Evolutionary conservation across 805 yeast species (phyloP), one percentile per base, ranked within the genome.

Genomic region (Kockiozyma suomiensis): DNA sequence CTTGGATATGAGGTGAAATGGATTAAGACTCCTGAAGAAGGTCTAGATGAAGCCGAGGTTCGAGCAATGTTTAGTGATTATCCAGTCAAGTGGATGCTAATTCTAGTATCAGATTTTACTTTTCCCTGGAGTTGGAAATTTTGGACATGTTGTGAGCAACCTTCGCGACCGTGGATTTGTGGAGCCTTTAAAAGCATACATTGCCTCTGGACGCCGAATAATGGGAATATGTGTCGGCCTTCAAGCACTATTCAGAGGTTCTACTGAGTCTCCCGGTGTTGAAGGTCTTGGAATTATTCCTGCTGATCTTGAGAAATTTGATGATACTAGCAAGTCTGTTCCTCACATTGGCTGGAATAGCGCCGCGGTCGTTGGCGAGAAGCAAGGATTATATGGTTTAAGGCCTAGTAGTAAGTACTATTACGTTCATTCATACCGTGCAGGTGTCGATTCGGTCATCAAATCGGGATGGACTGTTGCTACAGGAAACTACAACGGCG

Each of bases 141-240:
- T 84, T 73, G 99, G 97, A 47, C 98, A 94, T 72, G 92, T 93
- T 72, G 91, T 92, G 62, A 83, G 82, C 54, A 84, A 87, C 67
- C 74, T 94, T 48, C 79, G 78, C 49, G 77, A 77, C 3, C 80
- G 87, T 59, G 82, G 85, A 0, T 84, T 93, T 61, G 83, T 79
- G 13, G 81, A 77, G 38, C 96, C 96, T 0, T 75, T 96, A 26
- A 76, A 75, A 54, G 73, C 80, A 47, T 91, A 90, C 69, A 85
- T 92, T 38, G 74, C 78, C 6, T 77, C 87, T n/a, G 97, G 97
- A 1, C 84, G 84, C 68, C 90, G 96, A 15, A 76, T 94, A 30
- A 90, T 94, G 97, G 99, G 99, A 4, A 90, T 94, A 64, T 94
- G 99, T 77, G 98, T 94, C 45, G 99, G 99, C 6, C 78, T 94